Percentiles rank a stretch among this genome's conserved stretches.
Conservation (phyloP, 306 rosid species). For the Glycine soja region DNA sequence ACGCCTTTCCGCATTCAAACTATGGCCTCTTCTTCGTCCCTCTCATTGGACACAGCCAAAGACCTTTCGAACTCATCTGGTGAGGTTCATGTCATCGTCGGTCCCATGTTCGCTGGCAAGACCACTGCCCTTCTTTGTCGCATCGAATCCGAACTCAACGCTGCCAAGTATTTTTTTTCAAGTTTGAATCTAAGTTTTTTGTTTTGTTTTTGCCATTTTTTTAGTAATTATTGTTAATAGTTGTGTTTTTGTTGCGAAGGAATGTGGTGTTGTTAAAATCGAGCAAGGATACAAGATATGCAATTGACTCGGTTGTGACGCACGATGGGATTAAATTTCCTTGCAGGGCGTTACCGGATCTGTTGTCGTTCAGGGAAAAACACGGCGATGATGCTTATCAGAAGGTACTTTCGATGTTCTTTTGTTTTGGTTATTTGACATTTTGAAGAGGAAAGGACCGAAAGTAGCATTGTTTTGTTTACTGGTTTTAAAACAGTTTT, state of each 20-base stretch:
- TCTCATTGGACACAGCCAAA: conserved; percentile 25
- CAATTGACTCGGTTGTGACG: conserved; percentile 74
- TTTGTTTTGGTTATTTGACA: neutral
- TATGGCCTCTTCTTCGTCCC: conserved; percentile 36
- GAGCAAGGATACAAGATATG: conserved; percentile 80
- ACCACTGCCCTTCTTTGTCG: conserved; percentile 90
- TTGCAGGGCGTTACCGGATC: conserved; percentile 83
- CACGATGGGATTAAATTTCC: conserved; percentile 87
- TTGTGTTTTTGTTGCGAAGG: conserved; percentile 40
- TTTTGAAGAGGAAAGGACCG: too few relatives aligned
- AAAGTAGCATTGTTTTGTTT: too few relatives aligned
- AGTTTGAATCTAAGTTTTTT: too few relatives aligned
- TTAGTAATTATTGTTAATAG: too few relatives aligned
- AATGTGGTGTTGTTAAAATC: conserved; percentile 87
- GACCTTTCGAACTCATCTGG: conserved; percentile 47
- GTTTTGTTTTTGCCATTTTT: too few relatives aligned
- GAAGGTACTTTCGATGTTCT: conserved; percentile 52
- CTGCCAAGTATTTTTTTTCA: conserved; percentile 61
- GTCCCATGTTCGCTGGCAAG: conserved; percentile 97
- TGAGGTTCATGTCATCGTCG: conserved; percentile 86
- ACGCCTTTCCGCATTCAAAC: neutral
- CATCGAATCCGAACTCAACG: conserved; percentile 66
- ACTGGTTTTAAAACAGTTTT: too few relatives aligned
- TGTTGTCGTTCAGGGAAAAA: conserved; percentile 61
- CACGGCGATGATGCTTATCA: conserved; percentile 72